These are phyloP conservation scores for Camptophora hylomeconis DNA, from an alignment of 2,329 filamentous ascomycete species.

Conservation along the genomic window DNA sequence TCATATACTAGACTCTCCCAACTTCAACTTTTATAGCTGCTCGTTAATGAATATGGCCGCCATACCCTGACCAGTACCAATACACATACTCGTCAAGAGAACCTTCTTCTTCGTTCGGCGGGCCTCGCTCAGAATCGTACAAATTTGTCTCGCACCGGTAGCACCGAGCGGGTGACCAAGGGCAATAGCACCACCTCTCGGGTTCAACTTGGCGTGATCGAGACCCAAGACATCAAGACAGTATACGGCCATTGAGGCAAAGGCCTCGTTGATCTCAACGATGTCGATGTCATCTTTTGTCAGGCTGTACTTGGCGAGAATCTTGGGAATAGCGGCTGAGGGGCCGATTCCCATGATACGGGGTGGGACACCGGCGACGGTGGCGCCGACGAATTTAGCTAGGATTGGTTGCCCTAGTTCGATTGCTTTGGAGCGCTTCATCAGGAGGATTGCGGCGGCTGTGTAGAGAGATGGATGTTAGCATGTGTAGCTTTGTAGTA, in stretches of 20 bases:
- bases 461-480: slow-evolving; percentile 12
- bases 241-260: slow-evolving; percentile 96
- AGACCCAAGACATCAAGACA: slow-evolving; percentile 57
- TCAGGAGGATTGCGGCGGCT: slow-evolving; percentile 77
- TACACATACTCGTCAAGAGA: slow-evolving; percentile 82
- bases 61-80: slow-evolving; percentile 56
- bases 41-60: slow-evolving; percentile 54
- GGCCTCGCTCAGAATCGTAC: slow-evolving; percentile 78
- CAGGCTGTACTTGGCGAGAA: slow-evolving; percentile 67
- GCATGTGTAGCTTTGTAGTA: slow-evolving; percentile 16
- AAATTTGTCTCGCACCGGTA: slow-evolving; percentile 79
- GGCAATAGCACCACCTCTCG: slow-evolving; percentile 84
- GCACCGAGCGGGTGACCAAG: slow-evolving; percentile 83
- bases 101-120: slow-evolving; percentile 80
- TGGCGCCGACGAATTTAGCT: slow-evolving; percentile 87
- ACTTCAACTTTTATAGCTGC: slow-evolving; percentile 25
- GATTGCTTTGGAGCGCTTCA: slow-evolving; percentile 84
- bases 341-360: slow-evolving; percentile 66
- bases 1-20: not conserved
- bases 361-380: slow-evolving; percentile 77
- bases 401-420: slow-evolving; percentile 82
- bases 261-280: slow-evolving; percentile 93
- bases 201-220: slow-evolving; percentile 67
- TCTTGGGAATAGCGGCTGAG: slow-evolving; percentile 57
- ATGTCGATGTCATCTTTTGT: slow-evolving; percentile 74